A percentile compares a stretch with the other conserved stretches of the same genome.
These are phyloP conservation scores for Trichosporon faecale DNA, from an alignment of 1,284 basidiomycete species.

Conservation along the genomic window DNA sequence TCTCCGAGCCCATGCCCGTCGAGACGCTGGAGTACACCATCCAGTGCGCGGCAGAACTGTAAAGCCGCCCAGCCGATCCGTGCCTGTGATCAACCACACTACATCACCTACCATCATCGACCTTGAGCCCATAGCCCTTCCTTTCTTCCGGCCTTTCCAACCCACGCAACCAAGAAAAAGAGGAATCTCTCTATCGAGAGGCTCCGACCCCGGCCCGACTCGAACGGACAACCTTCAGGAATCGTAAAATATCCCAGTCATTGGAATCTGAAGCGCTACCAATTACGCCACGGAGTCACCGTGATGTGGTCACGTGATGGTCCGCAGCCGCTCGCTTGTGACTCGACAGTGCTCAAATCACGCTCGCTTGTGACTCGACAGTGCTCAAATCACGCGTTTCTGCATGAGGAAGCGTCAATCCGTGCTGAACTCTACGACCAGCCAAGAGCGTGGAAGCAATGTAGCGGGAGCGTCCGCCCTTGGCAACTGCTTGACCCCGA, in stretches of 20 bases:
- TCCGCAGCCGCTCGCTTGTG: neutral
- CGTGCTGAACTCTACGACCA: too few species aligned
- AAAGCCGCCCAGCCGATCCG: too few species aligned
- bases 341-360: neutral
- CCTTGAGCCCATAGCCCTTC: neutral
- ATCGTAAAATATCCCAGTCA: constrained; percentile 2
- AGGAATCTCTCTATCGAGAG: constrained; percentile 2
- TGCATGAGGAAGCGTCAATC: too few species aligned
- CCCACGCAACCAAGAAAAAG: neutral
- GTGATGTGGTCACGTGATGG: neutral
- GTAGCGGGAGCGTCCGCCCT: neutral
- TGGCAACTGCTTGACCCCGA: neutral
- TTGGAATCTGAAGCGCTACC: constrained; percentile 5
- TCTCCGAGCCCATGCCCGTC: too few species aligned
- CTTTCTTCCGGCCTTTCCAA: neutral
- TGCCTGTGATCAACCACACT: too few species aligned
- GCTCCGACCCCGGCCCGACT: constrained; percentile 4
- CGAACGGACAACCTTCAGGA: constrained; percentile 5
- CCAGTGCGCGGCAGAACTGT: too few species aligned
- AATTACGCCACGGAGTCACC: constrained; percentile 3
- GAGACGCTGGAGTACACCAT: too few species aligned
- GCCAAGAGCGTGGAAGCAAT: neutral
- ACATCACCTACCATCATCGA: too few species aligned
- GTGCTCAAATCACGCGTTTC: neutral
- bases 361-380: neutral